Base-by-base conservation (phyloP, 176 grass and related monocot species). In the Carex scoparia region DNA sequence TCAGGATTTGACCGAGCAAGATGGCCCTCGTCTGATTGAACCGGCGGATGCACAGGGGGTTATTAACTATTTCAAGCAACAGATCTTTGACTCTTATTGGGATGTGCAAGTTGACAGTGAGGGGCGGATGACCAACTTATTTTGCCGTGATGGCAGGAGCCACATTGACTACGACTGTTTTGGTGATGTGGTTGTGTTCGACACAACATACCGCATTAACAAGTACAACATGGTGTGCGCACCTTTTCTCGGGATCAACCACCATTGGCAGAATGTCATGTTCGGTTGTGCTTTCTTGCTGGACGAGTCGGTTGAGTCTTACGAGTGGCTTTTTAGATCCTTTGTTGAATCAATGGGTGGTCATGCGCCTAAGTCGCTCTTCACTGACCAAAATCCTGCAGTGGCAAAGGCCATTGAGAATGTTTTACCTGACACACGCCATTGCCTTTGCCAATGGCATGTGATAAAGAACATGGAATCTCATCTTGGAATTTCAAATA, bases 331-430 rank as follows among this genome's bases (percentile, higher is more conserved):
- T 72, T 90, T 97, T 71, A 88, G 84, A 85, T 87, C 94, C 31
- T 97, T 93, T 65, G 80, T 97, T 55, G 91, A 91, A 69, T 94
- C 89, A 65, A 91, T 97, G 94, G 86, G 91, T 19, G 91, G 88
- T 35, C 82, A 38, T 79, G 78, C 86, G 3, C 94, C 94, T 67
- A 91, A 90, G 88, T 90, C 89, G 73, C 86, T 97, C 8, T 94
- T 97, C 76, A 97, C 94, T 69, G 91, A 94, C 82, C 89, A 87
- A 81, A 90, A 90, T 54, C 84, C 86, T 69, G 70, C 86, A 44
- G 87, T 89, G 6, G 88, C 86, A 46, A 97, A 94, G 83, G 89
- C 89, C 84, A 87, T 94, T 90, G 87, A 90, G 69, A 84, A 75
- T 10, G 79, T 94, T 81, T 84, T 94, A 86, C 86, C 86, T 30